phyloP scores from a whole-genome alignment of 495 filamentous ascomycete species.

The Hyphodiscus hymeniophilus region DNA sequence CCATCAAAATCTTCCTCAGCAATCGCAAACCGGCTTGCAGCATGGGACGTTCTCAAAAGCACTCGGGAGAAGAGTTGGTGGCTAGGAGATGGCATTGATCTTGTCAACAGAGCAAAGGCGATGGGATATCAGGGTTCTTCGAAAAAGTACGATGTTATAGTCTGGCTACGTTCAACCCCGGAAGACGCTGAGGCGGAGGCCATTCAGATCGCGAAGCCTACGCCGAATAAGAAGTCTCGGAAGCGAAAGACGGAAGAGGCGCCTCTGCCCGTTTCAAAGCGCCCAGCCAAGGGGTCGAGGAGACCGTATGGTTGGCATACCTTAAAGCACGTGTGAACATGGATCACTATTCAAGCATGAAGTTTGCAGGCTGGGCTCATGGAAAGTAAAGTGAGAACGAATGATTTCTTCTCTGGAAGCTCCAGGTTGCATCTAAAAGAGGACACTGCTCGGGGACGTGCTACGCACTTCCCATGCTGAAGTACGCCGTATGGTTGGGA shows the following conservation, averaged over 20 bases:
- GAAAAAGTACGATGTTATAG: conserved; percentile 18
- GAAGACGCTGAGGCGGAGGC: conserved; percentile 9
- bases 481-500: too few species aligned
- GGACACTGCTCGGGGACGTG: not conserved
- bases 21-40: conserved; percentile 11
- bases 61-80: conserved; percentile 15
- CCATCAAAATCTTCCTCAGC: conserved; percentile 4
- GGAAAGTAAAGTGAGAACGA: not conserved
- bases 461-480: not conserved
- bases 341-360: not conserved
- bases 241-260: conserved; percentile 7
- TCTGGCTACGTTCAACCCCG: conserved; percentile 8
- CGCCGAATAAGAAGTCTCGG: conserved; percentile 7
- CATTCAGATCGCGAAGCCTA: conserved; percentile 11
- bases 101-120: conserved; percentile 17
- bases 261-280: conserved; percentile 6
- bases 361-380: not conserved
- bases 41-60: conserved; percentile 17
- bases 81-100: conserved; percentile 17
- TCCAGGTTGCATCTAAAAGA: not conserved
- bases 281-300: conserved; percentile 13
- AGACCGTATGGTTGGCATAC: conserved; percentile 5
- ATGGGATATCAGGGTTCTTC: conserved; percentile 15
- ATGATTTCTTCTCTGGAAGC: not conserved
- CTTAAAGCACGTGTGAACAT: not conserved